These are phyloP conservation scores for Gracilaria caudata DNA, from an alignment of 23 red algal species.

Conservation along the genomic window DNA sequence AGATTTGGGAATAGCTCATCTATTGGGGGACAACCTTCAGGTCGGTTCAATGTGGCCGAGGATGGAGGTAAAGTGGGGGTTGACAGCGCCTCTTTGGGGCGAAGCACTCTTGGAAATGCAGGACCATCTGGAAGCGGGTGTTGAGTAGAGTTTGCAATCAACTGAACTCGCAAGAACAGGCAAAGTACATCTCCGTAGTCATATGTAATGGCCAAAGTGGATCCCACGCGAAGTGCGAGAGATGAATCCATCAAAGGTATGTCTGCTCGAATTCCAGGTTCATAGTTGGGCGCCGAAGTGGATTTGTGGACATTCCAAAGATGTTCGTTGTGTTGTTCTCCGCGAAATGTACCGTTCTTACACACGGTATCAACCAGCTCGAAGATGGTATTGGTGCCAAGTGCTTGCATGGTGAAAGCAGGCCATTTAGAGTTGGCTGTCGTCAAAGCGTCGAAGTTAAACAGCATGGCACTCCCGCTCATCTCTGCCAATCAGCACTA, in stretches of 20 bases:
- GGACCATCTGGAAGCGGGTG: neutral
- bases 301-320: slow-evolving; percentile 3
- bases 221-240: neutral
- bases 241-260: neutral
- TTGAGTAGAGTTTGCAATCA: neutral
- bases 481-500: neutral
- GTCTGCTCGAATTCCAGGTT: neutral
- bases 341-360: neutral
- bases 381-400: neutral
- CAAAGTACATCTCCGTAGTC: neutral
- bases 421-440: neutral
- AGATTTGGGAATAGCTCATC: neutral
- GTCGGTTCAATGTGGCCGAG: neutral
- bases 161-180: neutral
- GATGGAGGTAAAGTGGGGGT: neutral
- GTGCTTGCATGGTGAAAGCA: neutral
- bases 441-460: neutral
- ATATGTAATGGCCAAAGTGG: neutral
- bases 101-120: neutral
- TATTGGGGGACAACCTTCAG: neutral
- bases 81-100: neutral
- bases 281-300: neutral
- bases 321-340: neutral
- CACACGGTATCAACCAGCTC: neutral
- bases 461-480: neutral